Conservation (phyloP, 441 rosid genomes). For the Jatropha multifida region DNA sequence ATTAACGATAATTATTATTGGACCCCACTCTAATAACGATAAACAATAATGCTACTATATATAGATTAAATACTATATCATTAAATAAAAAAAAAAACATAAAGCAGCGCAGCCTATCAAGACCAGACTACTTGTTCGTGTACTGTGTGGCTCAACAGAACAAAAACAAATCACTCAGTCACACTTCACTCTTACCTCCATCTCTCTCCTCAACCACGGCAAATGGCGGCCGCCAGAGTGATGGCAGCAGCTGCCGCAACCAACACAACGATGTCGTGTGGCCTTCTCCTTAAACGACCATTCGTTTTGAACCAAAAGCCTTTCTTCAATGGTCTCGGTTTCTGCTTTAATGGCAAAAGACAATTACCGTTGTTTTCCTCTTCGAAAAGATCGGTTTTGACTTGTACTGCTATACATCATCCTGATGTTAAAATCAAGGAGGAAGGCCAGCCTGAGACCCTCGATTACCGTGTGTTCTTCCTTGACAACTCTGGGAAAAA, state of each 20-base stretch:
- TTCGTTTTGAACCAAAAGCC: slow-evolving; percentile 29
- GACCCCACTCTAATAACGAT: not conserved
- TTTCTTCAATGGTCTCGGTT: slow-evolving; percentile 4
- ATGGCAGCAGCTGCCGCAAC: slow-evolving; percentile 32
- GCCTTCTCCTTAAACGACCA: slow-evolving; percentile 45
- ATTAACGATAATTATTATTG: too few species aligned
- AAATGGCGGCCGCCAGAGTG: slow-evolving; percentile 42
- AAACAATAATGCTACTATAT: not conserved
- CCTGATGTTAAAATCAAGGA: slow-evolving; percentile 63
- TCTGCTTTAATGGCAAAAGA: slow-evolving; percentile 34
- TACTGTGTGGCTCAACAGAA: slow-evolving; percentile 13
- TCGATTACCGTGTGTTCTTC: slow-evolving; percentile 90
- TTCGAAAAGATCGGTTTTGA: slow-evolving; percentile 44
- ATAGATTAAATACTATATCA: not conserved
- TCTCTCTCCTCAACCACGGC: not conserved
- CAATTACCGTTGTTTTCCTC: slow-evolving; percentile 21
- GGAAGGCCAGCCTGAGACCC: slow-evolving; percentile 80
- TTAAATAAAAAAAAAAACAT: too few species aligned
- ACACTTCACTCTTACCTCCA: not conserved
- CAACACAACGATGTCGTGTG: slow-evolving; percentile 35
- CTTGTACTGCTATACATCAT: slow-evolving; percentile 70
- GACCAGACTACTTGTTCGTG: slow-evolving; percentile 1
- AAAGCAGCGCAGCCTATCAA: slow-evolving; percentile 11
- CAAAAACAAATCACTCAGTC: not conserved
- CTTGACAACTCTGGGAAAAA: slow-evolving; percentile 68